Base-by-base conservation (phyloP, 352 stramenopile species). In the Globisporangium megalacanthum region DNA sequence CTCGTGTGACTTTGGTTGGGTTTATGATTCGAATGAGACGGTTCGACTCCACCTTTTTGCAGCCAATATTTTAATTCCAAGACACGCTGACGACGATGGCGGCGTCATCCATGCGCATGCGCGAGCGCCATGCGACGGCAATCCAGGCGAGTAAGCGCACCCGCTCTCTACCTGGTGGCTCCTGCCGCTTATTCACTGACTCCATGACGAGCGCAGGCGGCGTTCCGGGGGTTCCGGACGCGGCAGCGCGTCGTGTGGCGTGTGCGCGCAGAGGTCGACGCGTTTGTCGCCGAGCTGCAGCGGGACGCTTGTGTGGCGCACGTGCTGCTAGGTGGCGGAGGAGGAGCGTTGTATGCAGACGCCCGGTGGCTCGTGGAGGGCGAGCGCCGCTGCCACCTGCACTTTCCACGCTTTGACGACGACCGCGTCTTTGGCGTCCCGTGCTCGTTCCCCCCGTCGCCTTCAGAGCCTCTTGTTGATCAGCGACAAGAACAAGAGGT, bases 201-300 rank as follows among this genome's bases (percentile, higher is more conserved):
- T 50, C 36, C 42, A 36, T 58, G 31, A 54, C 19, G 54, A 6
- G 33, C 17, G 20, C 49, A 89, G 75, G 47, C 66, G 36, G 61
- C 49, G 31, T 87, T 84, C 58, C 79, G 79, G 11, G 79, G 77
- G 50, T 89, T 76, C 73, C 67, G 77, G 41, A 59, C 68, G 37
- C 75, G 77, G 17, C 49, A 47, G 36, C 69, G 75, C 42, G 56
- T 88, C 31, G 73, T 89, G 36, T 71, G 69, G 61, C 55, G 52
- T 44, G 77, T 89, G 48, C 69, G 75, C 11, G 44, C 63, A 17
- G 67, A 86, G 54, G 47, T 86, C 22, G 61, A 73, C 31, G 58
- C 67, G 48, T 61, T 87, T 52, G 69, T 79, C 39, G 64, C 47
- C 39, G 67, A 70, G 9, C 69, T 85, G 46, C 64, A 72, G 44